Base-by-base conservation (phyloP, 73 alveolate species). In the Uronychia setigera region DNA sequence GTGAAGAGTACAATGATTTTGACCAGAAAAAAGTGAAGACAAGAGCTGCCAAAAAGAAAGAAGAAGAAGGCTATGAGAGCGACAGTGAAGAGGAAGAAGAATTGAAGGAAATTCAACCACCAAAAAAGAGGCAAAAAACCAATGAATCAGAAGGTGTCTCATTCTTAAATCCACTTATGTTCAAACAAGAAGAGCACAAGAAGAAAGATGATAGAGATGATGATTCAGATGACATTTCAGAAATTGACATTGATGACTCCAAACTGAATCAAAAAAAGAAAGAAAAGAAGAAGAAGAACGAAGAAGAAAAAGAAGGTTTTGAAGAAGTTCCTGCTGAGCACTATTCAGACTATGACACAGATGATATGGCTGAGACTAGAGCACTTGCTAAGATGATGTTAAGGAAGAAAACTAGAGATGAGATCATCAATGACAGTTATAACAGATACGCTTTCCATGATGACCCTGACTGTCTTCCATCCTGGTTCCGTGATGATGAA, bases 351-450 rank as follows among this genome's bases (percentile, higher is more conserved):
- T 94, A 94, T 91, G 98, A 97, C 82, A 91, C 97, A 74, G 99
- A 97, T 83, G 98, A 97, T 58, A 94, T 96, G 91, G 99, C 99
- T 19, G 98, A 95, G 90, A 97, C 96, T 74, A 77, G 98, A 59
- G 99, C 99, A n/a, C 89, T 97, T 35, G 99, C 99, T 0, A 97
- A 96, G 92, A 92, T 91, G 79, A 97, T 97, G 99, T 79, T 96
- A 59, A 90, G 99, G 83, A 97, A 97, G 93, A 97, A 96, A 80
- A 93, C 96, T 9, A 82, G 99, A 79, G 82, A 92, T 58, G 92
- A 96, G 74, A 95, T 97, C 80, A 87, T 97, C 80, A 96, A 97
- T 87, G 78, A 93, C 59, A 88, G 98, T 57, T 97, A 94, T 84
- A 96, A 95, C 83, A 87, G 99, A 91, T 95, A 94, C 80, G 97